These are phyloP conservation scores for Diaporthe capsici DNA, from an alignment of 2,329 filamentous ascomycete genomes.

Conservation along the genomic window DNA sequence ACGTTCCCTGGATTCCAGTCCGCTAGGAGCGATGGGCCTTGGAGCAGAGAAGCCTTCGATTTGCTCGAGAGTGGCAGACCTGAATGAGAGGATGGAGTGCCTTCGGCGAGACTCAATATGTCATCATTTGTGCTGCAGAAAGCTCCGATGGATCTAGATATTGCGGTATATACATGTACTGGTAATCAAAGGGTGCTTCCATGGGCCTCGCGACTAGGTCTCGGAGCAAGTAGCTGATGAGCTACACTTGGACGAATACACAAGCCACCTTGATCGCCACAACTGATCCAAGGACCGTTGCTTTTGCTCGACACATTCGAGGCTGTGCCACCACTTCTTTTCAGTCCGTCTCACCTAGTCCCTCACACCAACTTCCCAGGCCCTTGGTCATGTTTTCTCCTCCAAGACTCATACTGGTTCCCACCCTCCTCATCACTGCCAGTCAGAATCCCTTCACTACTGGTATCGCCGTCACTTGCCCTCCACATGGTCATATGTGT, in stretches of 20 bases:
- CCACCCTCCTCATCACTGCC: conserved; percentile 23
- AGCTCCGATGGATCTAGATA: neutral
- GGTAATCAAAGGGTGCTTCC: neutral
- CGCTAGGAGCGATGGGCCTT: conserved; percentile 70
- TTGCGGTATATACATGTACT: neutral
- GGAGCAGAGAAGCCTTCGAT: conserved; percentile 79
- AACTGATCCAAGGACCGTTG: neutral
- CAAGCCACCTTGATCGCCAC: neutral
- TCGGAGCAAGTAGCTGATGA: neutral
- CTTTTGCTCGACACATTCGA: neutral
- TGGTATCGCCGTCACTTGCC: conserved; percentile 31
- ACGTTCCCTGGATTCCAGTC: conserved; percentile 61
- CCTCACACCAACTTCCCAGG: conserved; percentile 1
- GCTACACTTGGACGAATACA: neutral
- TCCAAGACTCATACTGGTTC: neutral
- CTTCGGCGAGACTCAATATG: neutral
- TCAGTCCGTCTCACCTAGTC: neutral
- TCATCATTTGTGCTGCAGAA: neutral
- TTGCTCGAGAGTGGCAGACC: conserved; percentile 74
- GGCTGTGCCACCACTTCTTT: neutral
- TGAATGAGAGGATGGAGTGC: conserved; percentile 37
- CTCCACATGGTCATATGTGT: conserved; percentile 33
- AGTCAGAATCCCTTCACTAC: conserved; percentile 33
- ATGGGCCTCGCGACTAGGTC: neutral
- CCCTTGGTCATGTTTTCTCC: neutral